Percentiles rank a stretch among this genome's conserved stretches.
Evolutionary conservation across 805 yeast species (phyloP).

Genomic region (Pichia scutulata): DNA sequence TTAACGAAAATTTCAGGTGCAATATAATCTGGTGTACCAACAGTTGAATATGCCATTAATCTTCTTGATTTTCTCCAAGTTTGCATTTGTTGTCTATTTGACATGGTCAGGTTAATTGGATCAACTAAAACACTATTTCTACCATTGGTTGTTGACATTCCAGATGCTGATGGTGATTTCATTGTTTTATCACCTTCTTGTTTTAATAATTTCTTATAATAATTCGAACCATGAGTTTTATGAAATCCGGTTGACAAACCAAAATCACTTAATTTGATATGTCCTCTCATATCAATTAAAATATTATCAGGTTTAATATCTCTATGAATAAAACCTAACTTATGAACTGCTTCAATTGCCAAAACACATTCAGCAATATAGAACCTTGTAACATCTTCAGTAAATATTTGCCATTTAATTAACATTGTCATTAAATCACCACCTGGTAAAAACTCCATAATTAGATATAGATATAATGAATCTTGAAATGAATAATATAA

Average conservation of each 20-base stretch:
- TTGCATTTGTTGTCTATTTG: conserved; percentile 90
- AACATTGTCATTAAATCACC: conserved; percentile 93
- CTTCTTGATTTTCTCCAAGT: conserved; percentile 93
- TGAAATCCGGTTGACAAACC: conserved; percentile 88
- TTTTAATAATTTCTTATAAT: conserved; percentile 75
- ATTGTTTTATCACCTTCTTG: conserved; percentile 33
- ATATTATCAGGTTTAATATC: conserved; percentile 97
- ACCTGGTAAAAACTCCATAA: conserved; percentile 79
- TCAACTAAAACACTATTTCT: conserved; percentile 85
- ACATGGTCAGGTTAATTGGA: conserved; percentile 91
- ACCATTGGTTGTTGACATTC: conserved; percentile 25
- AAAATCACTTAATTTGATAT: conserved; percentile 60
- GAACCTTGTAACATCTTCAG: conserved; percentile 87
- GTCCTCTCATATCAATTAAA: conserved; percentile 57
- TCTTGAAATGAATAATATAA: conserved; percentile 79
- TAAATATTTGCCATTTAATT: conserved; percentile 87
- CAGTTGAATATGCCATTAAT: conserved; percentile 92
- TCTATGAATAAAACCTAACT: conserved; percentile 89
- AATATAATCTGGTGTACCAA: conserved; percentile 93
- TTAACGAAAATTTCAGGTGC: conserved; percentile 92
- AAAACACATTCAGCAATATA: conserved; percentile 95
- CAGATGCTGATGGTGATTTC: not conserved
- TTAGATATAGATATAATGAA: conserved; percentile 61
- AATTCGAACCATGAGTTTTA: conserved; percentile 84
- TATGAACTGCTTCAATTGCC: conserved; percentile 91